Base-by-base conservation (phyloP, 1,284 basidiomycete species). In the Boletus semigastroideus region DNA sequence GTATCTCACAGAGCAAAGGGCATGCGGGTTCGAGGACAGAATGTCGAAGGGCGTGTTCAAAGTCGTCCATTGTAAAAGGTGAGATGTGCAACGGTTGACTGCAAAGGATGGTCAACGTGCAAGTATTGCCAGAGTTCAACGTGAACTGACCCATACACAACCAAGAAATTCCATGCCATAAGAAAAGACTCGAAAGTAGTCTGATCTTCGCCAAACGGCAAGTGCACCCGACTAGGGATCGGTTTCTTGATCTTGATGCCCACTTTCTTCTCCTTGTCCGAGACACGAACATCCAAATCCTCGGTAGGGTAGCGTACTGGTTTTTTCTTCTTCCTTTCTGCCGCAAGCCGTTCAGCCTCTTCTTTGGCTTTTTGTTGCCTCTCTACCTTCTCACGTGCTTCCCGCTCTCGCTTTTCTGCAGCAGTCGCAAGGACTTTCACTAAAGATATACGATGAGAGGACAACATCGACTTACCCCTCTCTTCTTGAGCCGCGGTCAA, bases 21-120 rank as follows among this genome's bases (percentile, higher is more conserved):
- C 93, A 94, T 1, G 86, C 78, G 3, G 86, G 79, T 31, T 92
- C 90, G 34, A 75, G 63, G 46, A 82, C 74, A 14, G 79, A 76
- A 68, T 99, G 96, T 46, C 87, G 84, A 27, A 99, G 75, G 0
- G 94, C 88, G 54, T 86, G 82, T 65, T 96, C 94, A 65, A 90
- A 93, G 62, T 98, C 97, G 68, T 99, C 97, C 61, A 98, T 77
- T 0, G 93, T 90, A 68, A 98, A 93, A 11, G 87, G 76, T n/a
- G 95, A 96, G 11, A 99, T 73, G 56, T 88, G 84, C 14, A 99
- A 77, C 3, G 94, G 87, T 78, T 90, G 87, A 9, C 93, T 94
- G 63, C 16, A 38, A 42, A 45, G 43, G 17, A 31, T 13, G 44
- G 45, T 55, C 53, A 52, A 33, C 33, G 16, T 41, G 16, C 30